phyloP scores from a whole-genome alignment of 2,329 filamentous ascomycete genomes.

The Verruconis gallopava region DNA sequence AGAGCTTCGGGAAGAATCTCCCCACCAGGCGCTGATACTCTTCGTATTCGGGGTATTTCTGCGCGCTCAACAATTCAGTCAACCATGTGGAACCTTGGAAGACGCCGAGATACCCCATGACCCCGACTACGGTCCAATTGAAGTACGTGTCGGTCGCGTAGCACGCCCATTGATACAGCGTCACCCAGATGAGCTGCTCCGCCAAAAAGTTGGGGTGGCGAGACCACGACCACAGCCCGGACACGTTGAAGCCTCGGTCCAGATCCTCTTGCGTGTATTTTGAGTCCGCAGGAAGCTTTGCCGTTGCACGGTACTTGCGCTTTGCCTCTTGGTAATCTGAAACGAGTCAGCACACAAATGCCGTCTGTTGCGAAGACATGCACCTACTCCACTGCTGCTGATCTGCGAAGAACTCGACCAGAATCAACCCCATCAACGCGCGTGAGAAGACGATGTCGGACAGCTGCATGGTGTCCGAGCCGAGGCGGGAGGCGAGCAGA shows the following conservation, averaged over 20 bases:
- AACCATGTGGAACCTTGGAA: conserved; percentile 86
- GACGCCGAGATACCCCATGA: conserved; percentile 56
- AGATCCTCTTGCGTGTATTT: conserved; percentile 60
- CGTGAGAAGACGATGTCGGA: conserved; percentile 48
- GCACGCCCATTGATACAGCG: conserved; percentile 79
- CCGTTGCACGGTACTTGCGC: conserved; percentile 56
- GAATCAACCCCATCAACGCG: conserved; percentile 41
- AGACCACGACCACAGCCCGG: conserved; percentile 75
- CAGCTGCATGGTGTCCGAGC: conserved; percentile 25
- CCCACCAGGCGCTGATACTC: conserved; percentile 74
- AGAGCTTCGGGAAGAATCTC: conserved; percentile 59
- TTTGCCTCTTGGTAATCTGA: conserved; percentile 72
- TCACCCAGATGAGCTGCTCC: conserved; percentile 82
- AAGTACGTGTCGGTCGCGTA: conserved; percentile 55
- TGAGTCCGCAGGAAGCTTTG: conserved; percentile 48
- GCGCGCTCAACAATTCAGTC: conserved; percentile 66
- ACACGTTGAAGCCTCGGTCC: conserved; percentile 77
- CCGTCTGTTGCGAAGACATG: neutral
- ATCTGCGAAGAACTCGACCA: conserved; percentile 71
- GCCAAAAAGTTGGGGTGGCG: conserved; percentile 91
- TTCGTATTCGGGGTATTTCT: conserved; percentile 80
- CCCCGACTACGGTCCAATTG: conserved; percentile 68
- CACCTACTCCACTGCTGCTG: conserved; percentile 76
- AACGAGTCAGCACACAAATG: conserved; percentile 5
- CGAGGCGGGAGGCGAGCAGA: conserved; percentile 51